Evolutionary conservation across 495 filamentous ascomycete genomes (phyloP).

Genomic region (Neurospora tetraspora): DNA sequence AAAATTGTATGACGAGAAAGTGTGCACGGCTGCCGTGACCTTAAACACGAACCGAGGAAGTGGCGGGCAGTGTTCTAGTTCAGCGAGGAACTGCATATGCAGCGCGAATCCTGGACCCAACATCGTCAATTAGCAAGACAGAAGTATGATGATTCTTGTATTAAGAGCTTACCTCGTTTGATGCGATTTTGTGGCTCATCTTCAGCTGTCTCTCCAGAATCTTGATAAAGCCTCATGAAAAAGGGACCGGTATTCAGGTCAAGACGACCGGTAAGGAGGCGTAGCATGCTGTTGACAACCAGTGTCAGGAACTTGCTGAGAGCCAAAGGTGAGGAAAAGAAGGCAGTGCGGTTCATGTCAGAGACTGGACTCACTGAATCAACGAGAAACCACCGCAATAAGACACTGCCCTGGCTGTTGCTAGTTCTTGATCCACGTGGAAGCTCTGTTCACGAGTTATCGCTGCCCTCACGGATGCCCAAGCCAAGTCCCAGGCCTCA

Average conservation of each 20-base stretch:
- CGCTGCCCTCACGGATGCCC: conserved; percentile 13
- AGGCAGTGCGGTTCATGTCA: neutral
- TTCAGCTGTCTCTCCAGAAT: conserved; percentile 7
- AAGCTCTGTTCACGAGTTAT: conserved; percentile 4
- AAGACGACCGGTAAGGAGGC: conserved; percentile 17
- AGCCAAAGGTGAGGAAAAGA: neutral
- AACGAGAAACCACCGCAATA: conserved; percentile 19
- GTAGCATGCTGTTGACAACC: conserved; percentile 4
- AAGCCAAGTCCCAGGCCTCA: conserved; percentile 13
- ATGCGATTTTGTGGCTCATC: conserved; percentile 15
- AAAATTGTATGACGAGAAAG: conserved; percentile 17
- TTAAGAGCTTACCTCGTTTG: conserved; percentile 13
- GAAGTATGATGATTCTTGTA: neutral
- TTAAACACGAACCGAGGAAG: conserved; percentile 16
- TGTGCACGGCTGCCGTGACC: conserved; percentile 17
- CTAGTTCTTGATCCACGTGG: conserved; percentile 5
- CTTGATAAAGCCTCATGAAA: conserved; percentile 16
- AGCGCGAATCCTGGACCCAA: conserved; percentile 11
- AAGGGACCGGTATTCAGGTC: conserved; percentile 17
- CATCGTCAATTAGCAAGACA: neutral
- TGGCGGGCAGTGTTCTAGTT: conserved; percentile 14
- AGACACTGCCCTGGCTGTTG: conserved; percentile 10
- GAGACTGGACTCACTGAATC: conserved; percentile 9
- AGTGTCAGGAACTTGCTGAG: neutral
- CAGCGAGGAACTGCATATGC: conserved; percentile 16